These are phyloP conservation scores for Stramenopiles sp. DNA, from an alignment of 352 stramenopile species.

Conservation along the genomic window DNA sequence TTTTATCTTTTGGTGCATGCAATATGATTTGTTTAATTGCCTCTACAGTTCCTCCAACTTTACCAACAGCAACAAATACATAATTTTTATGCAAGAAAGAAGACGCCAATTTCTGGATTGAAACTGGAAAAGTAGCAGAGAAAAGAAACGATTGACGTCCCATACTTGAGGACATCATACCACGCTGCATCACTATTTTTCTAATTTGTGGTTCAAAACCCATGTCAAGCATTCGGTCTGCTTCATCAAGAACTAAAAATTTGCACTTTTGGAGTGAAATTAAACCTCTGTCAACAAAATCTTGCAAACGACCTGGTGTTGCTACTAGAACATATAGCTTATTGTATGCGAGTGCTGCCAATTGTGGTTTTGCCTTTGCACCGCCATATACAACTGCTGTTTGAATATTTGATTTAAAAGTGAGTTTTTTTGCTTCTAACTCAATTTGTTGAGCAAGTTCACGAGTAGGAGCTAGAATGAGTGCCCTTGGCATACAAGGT, in stretches of 20 bases:
- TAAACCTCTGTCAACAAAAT: slow-evolving; percentile 56
- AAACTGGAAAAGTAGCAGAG: slow-evolving; percentile 84
- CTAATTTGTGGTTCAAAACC: no score
- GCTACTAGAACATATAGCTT: slow-evolving; percentile 59
- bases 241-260: slow-evolving; percentile 65
- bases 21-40: no score
- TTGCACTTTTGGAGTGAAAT: slow-evolving; percentile 39
- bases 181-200: slow-evolving; percentile 15
- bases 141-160: slow-evolving; percentile 98
- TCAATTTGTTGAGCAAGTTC: slow-evolving; percentile 87
- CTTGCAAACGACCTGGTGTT: slow-evolving; percentile 52
- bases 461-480: slow-evolving; percentile 81
- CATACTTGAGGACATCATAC: no score
- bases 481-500: no score
- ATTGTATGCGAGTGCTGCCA: slow-evolving; percentile 35
- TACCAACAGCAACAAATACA: slow-evolving; percentile 90
- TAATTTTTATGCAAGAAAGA: slow-evolving; percentile 96
- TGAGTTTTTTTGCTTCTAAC: slow-evolving; percentile 30
- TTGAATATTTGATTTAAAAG: slow-evolving; percentile 27
- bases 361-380: slow-evolving; percentile 43
- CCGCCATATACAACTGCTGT: slow-evolving; percentile 61
- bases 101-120: slow-evolving; percentile 67
- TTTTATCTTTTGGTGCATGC: no score
- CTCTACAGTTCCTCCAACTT: slow-evolving; percentile 76
- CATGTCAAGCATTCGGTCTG: slow-evolving; percentile 78